Evolutionary conservation across 345 rosid genomes (phyloP), one percentile per base, ranked within the genome.

Genomic region (Raphanus raphanistrum): DNA sequence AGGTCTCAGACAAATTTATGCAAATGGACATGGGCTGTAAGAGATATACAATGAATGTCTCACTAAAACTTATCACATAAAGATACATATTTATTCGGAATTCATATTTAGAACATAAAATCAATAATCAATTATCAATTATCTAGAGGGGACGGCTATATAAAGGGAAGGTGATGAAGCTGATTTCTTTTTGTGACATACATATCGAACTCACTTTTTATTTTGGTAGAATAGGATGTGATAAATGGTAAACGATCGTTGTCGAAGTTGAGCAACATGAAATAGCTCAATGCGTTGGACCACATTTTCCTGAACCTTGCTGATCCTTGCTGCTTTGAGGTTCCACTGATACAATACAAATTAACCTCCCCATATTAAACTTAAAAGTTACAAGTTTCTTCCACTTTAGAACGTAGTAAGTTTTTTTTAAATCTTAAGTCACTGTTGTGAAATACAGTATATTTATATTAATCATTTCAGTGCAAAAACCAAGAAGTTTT

Each of bases 311-410:
- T 21, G 11, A 76, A 61, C 13, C 63, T 69, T 76, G 74, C 63
- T 26, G 57, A 76, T 68, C 17, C 63, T 76, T 76, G 74, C 79
- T 62, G 33, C 65, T 33, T 76, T 70, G 50, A 62, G 69, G 55
- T 35, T 68, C 31, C 32, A 35, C 75, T 52, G 27, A 33, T 70
- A 62, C 26, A 52, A 21, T 21, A 21, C 21, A 21, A 21, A 21
- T 21, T 21, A 35, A 48, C 75, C 57, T 76, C 43, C 73, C 36
- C 21, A 50, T 69, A 61, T 67, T 3, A 17, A 29, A 76, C 68
- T 68, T 45, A 35, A 31, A 29, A 6, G 17, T 68, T 45, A 68
- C 68, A 76, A 38, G 62, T 68, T 68, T 67, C 79, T 68, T 68
- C 48, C 45, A 17, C 67, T 31, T 67, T 12, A 16, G 33, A 29